Evolutionary conservation across 2,329 filamentous ascomycete genomes (phyloP).

Genomic region (Aspergillus hiratsukae): DNA sequence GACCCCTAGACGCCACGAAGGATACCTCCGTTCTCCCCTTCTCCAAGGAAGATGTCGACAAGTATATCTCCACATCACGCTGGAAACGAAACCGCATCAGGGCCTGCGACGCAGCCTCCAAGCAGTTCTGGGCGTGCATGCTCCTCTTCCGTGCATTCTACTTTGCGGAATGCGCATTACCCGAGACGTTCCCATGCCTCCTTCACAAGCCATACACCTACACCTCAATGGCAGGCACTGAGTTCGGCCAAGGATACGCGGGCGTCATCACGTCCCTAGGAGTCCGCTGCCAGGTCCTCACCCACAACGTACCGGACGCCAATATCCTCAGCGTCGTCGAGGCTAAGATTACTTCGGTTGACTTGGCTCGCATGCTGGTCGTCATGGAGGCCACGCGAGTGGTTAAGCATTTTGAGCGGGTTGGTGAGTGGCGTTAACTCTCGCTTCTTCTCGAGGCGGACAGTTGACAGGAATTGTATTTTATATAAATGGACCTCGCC

Average conservation of each 20-base stretch:
- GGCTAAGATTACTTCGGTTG: slow-evolving; percentile 30
- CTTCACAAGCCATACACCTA: slow-evolving; percentile 25
- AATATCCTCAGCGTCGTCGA: slow-evolving; percentile 32
- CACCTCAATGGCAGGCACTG: slow-evolving; percentile 18
- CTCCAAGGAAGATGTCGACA: slow-evolving; percentile 43
- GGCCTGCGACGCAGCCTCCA: slow-evolving; percentile 36
- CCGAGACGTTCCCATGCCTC: slow-evolving; percentile 42
- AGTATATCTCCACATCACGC: slow-evolving; percentile 43
- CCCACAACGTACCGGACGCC: slow-evolving; percentile 21
- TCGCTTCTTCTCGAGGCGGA: not conserved
- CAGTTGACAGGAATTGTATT: not conserved
- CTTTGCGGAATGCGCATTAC: slow-evolving; percentile 50
- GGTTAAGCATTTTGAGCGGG: slow-evolving; percentile 29
- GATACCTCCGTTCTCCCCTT: slow-evolving; percentile 46
- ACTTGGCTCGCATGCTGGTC: slow-evolving; percentile 29
- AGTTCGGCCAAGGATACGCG: slow-evolving; percentile 18
- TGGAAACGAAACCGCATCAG: slow-evolving; percentile 38
- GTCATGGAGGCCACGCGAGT: slow-evolving; percentile 30
- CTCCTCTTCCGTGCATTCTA: slow-evolving; percentile 56
- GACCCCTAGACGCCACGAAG: slow-evolving; percentile 33
- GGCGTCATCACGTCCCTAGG: slow-evolving; percentile 31
- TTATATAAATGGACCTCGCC: not conserved
- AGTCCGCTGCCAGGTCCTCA: slow-evolving; percentile 25
- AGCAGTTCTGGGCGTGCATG: slow-evolving; percentile 48
- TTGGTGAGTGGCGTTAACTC: slow-evolving; percentile 26